Evolutionary conservation across 768 basidiomycete genomes (phyloP), one percentile per base, ranked within the genome.

Genomic region (Boletellus ananas): DNA sequence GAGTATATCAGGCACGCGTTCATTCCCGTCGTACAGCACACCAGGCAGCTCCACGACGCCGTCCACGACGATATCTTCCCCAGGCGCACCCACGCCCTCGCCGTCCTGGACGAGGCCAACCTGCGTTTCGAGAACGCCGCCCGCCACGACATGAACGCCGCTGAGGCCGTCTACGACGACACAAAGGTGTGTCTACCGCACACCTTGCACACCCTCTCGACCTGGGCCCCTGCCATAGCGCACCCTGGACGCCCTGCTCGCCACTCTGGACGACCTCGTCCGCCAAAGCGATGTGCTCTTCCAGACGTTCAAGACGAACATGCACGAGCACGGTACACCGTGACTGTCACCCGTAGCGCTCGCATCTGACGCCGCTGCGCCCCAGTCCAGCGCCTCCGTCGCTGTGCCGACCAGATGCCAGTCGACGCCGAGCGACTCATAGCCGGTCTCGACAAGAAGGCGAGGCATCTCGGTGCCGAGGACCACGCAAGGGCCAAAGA

Each of bases 21-120:
- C 47, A 51, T 74, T 14, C 75, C 72, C 3, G 69, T 69, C 35
- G 52, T 68, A 6, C 59, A 64, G 4, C 65, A 60, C 52, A 66
- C 73, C 44, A 67, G 62, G 33, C 60, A 67, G n/a, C 59, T 70
- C 45, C 75, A 75, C 55, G 65, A 60, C 13, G 52, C 52, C 21
- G 45, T 75, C 31, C 68, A 69, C 21, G 54, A 63, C 29, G 59
- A 72, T 57, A 60, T 70, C 25, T 64, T 72, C 43, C 51, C 68
- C 0, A 51, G 58, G 14, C 66, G 65, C 23, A 54, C 61, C 1
- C 64, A 63, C 4, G 83, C 79, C 7, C 61, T 85, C 33, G 62
- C 79, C 11, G 62, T 68, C 6, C 79, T 85, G 66, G 77, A 85
- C 59, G 72, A 74, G 16, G 78, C 74, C 18, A 77, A 80, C 63